Evolutionary conservation across 495 filamentous ascomycete species (phyloP), one percentile per base, ranked within the genome.

Genomic region (Patellaria atrata): DNA sequence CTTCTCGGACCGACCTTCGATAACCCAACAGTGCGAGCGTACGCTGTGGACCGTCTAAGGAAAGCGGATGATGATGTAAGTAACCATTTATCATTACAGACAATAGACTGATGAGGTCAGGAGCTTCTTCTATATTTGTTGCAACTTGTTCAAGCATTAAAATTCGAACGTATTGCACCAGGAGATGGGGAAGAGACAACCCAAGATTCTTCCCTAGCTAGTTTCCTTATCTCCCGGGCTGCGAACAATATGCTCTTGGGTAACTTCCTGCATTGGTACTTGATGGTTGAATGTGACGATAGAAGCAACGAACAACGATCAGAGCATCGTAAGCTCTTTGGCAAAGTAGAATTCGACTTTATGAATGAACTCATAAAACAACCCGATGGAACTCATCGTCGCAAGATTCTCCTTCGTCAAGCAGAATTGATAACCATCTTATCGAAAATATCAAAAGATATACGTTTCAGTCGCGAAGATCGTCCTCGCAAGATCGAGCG

Each of bases 251-350:
- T 91, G 45, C 79, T 79, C 35, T 70, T 99, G 1, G 89, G 86
- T 4, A 99, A 89, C 51, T 94, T 83, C 52, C 70, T 99, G 29
- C 83, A 91, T 55, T 99, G 89, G 89, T 99, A 96, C 53, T 64
- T 99, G 1, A 94, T 94, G 73, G 91, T 96, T 2, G 91, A 99
- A 55, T 82, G 76, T 23, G 87, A 94, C 49, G 85, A 94, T 47
- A 68, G 74, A 34, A 78, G 72, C 34, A 69, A 71, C 5, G 73
- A 77, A 8, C 81, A 83, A 38, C 56, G 68, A 2, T 66, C 69
- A 13, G 71, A 74, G 31, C 77, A 84, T 40, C 82, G 77, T 18
- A 76, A 78, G 32, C 71, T 99, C 14, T 96, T 93, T 53, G 73
- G 77, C 7, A 84, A 84, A 33, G 79, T 96, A 17, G 84, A 87